Base-by-base conservation (phyloP, 2,329 filamentous ascomycete species). In the Talaromyces sp. region DNA sequence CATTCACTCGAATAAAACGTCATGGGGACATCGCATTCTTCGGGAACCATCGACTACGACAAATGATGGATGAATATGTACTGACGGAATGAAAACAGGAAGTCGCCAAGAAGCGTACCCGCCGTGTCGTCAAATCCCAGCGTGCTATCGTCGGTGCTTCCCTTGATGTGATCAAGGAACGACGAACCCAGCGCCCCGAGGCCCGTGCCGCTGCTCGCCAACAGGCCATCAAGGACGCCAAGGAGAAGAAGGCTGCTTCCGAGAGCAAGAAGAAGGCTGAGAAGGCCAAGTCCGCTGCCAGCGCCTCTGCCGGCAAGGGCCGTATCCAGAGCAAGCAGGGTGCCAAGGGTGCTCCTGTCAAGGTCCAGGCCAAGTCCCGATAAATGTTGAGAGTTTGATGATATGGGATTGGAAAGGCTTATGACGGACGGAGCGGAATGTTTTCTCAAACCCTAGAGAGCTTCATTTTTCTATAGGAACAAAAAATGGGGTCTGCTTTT, bases 131-230 rank as follows among this genome's bases (percentile, higher is more conserved):
- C 85, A 99, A 99, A 91, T 83, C 91, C 83, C 95, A 99, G 89
- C 93, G 95, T 87, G 94, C 90, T 81, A 96, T 99, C 83, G 95
- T 99, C 76, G 95, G 95, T 88, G 95, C 95, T 75, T 97, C 95
- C 71, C 93, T 99, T 83, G 95, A 99, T 82, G 93, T 98, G 80
- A 98, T 99, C 89, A 98, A 97, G 90, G 95, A 99, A 90, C 92
- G 92, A 86, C 93, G 95, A 79, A 83, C 87, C 76, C 89, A 92
- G 87, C 92, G 95, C 82, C 95, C 95, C 75, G 95, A 98, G 87
- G 94, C 93, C 80, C 93, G 95, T 81, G 87, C 89, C 76, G 95
- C 95, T 77, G 93, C 93, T 79, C 94, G 95, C 80, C 85, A 87
- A 74, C 86, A 89, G 75, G 94, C 95, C 82, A 93, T 98, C 86